Evolutionary conservation across 1,284 basidiomycete genomes (phyloP).

Genomic region (Grifola frondosa): DNA sequence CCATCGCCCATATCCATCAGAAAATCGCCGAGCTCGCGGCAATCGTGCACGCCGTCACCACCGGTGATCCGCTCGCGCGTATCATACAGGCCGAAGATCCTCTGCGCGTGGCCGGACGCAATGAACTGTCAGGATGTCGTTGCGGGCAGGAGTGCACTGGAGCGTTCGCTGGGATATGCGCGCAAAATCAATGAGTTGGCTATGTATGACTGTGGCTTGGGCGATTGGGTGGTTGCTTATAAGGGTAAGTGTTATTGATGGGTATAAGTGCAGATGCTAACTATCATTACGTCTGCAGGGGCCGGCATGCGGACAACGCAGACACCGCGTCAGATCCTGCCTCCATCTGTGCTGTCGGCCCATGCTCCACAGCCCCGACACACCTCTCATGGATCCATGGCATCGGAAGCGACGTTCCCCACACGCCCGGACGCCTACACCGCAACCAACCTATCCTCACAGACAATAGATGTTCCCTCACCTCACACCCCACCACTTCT

Average conservation of each 20-base stretch:
- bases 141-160: constrained; percentile 57
- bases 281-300: background rate
- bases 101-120: constrained; percentile 63
- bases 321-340: constrained; percentile 11
- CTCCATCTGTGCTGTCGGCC: constrained; percentile 19
- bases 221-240: constrained; percentile 82
- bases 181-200: constrained; percentile 83
- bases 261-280: no score
- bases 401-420: constrained; percentile 77
- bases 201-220: constrained; percentile 75
- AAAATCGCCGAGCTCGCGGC: constrained; percentile 16
- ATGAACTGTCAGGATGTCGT: constrained; percentile 75
- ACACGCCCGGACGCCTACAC: constrained; percentile 70
- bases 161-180: constrained; percentile 78
- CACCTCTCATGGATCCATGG: constrained; percentile 66
- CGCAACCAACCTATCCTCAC: constrained; percentile 68
- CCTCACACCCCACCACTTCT: constrained; percentile 55
- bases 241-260: no score
- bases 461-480: constrained; percentile 46
- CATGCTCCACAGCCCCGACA: constrained; percentile 52
- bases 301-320: constrained; percentile 14
- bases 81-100: constrained; percentile 36
- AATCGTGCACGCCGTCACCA: constrained; percentile 45
- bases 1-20: constrained; percentile 38
- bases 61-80: constrained; percentile 25